Evolutionary conservation across 805 yeast genomes (phyloP).

Genomic region (Candida alai): DNA sequence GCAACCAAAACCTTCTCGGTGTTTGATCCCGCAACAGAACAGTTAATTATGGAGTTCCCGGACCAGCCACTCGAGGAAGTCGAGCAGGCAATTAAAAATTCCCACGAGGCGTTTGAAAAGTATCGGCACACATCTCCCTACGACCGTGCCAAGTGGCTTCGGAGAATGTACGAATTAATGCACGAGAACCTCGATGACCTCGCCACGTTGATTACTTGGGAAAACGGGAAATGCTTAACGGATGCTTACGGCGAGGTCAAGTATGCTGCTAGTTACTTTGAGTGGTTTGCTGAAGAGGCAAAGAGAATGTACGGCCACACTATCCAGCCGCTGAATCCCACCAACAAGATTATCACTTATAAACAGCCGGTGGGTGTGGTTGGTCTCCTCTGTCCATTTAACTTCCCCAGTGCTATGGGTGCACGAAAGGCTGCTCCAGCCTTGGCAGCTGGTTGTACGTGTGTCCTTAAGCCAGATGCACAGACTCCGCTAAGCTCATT

Average conservation of each 20-base stretch:
- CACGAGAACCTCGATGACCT: conserved; percentile 54
- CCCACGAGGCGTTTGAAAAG: conserved; percentile 42
- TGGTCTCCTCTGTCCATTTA: conserved; percentile 63
- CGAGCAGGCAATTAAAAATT: conserved; percentile 44
- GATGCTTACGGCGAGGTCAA: conserved; percentile 55
- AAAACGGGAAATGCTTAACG: conserved; percentile 54
- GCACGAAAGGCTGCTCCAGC: conserved; percentile 65
- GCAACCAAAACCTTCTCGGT: conserved; percentile 36
- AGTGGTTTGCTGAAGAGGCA: conserved; percentile 52
- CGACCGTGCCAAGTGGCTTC: conserved; percentile 48
- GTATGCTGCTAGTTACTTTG: conserved; percentile 51
- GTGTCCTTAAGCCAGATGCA: conserved; percentile 57
- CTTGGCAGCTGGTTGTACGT: conserved; percentile 61
- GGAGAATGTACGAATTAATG: conserved; percentile 49
- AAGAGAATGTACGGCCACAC: conserved; percentile 54
- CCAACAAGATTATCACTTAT: conserved; percentile 49
- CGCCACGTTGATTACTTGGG: conserved; percentile 54
- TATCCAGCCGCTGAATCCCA: conserved; percentile 49
- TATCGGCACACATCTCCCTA: conserved; percentile 47
- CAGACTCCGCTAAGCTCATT: conserved; percentile 60
- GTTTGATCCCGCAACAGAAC: conserved; percentile 38
- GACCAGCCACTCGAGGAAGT: conserved; percentile 45
- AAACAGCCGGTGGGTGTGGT: conserved; percentile 64
- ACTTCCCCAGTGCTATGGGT: conserved; percentile 66
- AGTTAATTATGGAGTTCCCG: conserved; percentile 31